These are phyloP conservation scores for Echinosophora koreensis DNA, from an alignment of 306 rosid species.

Conservation along the genomic window DNA sequence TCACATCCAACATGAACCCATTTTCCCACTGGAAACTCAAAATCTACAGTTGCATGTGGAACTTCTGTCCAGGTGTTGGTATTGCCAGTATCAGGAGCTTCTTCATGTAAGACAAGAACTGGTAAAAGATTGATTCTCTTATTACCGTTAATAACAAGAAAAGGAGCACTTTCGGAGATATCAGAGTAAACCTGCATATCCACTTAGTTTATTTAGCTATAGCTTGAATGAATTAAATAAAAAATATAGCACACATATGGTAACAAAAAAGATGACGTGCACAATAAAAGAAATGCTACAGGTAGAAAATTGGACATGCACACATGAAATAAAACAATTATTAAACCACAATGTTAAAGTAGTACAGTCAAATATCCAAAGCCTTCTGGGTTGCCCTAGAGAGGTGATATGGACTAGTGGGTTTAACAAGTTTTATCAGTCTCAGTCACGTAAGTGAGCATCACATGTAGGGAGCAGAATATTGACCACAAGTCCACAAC, in stretches of 20 bases:
- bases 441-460: slow-evolving; percentile 5
- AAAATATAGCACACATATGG: background rate
- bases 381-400: slow-evolving; percentile 13
- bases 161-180: slow-evolving; percentile 61
- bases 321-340: slow-evolving; percentile 19
- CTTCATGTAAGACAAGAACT: slow-evolving; percentile 57
- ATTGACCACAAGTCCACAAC: slow-evolving; percentile 5
- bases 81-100: slow-evolving; percentile 58
- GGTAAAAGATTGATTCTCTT: slow-evolving; percentile 66
- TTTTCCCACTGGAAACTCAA: slow-evolving; percentile 71
- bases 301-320: background rate
- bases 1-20: slow-evolving; percentile 94
- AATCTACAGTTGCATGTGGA: slow-evolving; percentile 59
- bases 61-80: slow-evolving; percentile 55
- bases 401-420: background rate
- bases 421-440: slow-evolving; percentile 19
- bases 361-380: slow-evolving; percentile 26
- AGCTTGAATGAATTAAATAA: slow-evolving; percentile 32
- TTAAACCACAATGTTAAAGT: slow-evolving; percentile 5
- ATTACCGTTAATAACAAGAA: slow-evolving; percentile 64
- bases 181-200: slow-evolving; percentile 65
- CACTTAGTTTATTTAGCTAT: slow-evolving; percentile 26
- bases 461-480: slow-evolving; percentile 3
- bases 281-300: background rate
- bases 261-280: slow-evolving; percentile 2